phyloP scores from a whole-genome alignment of 352 stramenopile species.

The Globisporangium paddicum region DNA sequence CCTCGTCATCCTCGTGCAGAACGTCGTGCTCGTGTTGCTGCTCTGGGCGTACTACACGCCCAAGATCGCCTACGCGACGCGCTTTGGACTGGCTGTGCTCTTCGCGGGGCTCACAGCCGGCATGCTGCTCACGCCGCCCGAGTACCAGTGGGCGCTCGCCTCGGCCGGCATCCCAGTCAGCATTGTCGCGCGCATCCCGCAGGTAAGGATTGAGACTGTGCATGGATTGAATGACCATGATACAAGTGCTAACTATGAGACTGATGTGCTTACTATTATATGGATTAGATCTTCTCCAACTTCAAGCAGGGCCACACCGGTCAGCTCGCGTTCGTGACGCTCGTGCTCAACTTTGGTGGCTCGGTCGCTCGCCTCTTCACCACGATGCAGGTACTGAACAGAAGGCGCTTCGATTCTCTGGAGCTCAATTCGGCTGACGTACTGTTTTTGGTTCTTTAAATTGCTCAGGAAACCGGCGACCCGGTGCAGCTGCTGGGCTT shows the following conservation, averaged over 20 bases:
- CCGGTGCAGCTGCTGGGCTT: slow-evolving; percentile 66
- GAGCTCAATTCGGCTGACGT: neutral
- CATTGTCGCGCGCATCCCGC: slow-evolving; percentile 74
- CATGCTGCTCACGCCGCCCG: slow-evolving; percentile 62
- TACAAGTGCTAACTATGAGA: too few species aligned
- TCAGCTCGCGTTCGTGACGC: slow-evolving; percentile 83
- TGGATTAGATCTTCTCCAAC: slow-evolving; percentile 71
- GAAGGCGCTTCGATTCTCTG: neutral
- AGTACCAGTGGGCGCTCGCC: slow-evolving; percentile 72
- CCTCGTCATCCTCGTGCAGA: slow-evolving; percentile 82
- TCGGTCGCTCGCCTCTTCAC: slow-evolving; percentile 84
- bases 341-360: slow-evolving; percentile 79
- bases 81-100: slow-evolving; percentile 37
- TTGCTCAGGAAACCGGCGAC: slow-evolving; percentile 64
- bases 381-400: slow-evolving; percentile 53
- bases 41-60: slow-evolving; percentile 69
- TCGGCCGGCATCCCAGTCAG: slow-evolving; percentile 74
- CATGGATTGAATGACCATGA: neutral
- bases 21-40: slow-evolving; percentile 77
- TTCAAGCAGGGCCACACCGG: slow-evolving; percentile 88
- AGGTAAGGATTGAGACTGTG: slow-evolving; percentile 34
- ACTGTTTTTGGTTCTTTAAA: too few species aligned
- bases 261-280: too few species aligned
- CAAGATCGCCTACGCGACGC: slow-evolving; percentile 44
- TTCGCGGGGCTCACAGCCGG: slow-evolving; percentile 43